phyloP scores from a whole-genome alignment of 495 filamentous ascomycete species.

The Neurospora hispaniola region DNA sequence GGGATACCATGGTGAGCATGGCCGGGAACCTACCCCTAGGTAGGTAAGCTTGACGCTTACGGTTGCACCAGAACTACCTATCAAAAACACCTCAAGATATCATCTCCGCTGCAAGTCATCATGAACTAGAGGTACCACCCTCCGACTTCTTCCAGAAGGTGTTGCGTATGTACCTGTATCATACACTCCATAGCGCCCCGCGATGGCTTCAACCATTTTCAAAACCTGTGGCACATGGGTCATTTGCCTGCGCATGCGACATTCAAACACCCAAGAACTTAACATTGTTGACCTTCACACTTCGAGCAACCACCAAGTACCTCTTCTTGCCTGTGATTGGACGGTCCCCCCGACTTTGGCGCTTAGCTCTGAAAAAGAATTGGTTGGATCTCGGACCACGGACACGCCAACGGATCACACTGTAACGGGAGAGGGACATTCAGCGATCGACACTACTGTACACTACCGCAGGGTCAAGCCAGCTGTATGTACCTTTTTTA shows the following conservation, averaged over 20 bases:
- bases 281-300: neutral
- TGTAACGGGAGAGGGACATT: neutral
- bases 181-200: neutral
- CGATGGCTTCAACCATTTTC: neutral
- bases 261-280: neutral
- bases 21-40: neutral
- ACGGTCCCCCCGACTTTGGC: neutral
- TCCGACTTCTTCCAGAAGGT: neutral
- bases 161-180: neutral
- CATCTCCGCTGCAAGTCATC: neutral
- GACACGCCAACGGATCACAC: neutral
- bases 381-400: slow-evolving; percentile 6
- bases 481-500: neutral
- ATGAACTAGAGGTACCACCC: neutral
- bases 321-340: neutral
- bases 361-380: slow-evolving; percentile 12
- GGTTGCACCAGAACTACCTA: neutral
- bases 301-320: neutral
- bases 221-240: neutral
- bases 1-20: neutral
- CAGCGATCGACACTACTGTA: neutral
- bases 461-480: neutral
- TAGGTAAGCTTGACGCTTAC: neutral
- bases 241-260: neutral
- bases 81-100: neutral